phyloP scores from a whole-genome alignment of 1,284 basidiomycete genomes.

The Naganishia cerealis region DNA sequence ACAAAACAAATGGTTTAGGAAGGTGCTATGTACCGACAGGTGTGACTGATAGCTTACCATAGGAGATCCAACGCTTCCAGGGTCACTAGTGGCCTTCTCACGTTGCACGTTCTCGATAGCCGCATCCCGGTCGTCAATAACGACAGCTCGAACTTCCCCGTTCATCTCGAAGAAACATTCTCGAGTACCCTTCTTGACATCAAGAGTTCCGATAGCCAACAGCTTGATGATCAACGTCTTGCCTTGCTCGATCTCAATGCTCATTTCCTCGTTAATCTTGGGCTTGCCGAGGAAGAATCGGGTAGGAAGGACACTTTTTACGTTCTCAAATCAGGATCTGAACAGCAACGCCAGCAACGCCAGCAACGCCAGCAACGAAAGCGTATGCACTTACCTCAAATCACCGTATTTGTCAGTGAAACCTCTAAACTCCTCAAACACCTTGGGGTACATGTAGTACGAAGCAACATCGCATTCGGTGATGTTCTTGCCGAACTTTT shows the following conservation, averaged over 20 bases:
- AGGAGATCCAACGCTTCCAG: conserved; percentile 91
- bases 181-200: conserved; percentile 84
- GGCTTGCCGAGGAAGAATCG: conserved; percentile 96
- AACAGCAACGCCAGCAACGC: too few species aligned
- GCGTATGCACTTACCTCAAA: conserved; percentile 64
- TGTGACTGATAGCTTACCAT: conserved; percentile 60
- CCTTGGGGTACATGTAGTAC: conserved; percentile 72
- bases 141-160: conserved; percentile 89
- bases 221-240: conserved; percentile 95
- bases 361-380: conserved; percentile 29
- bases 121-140: conserved; percentile 92
- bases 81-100: conserved; percentile 88
- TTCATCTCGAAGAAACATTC: conserved; percentile 98
- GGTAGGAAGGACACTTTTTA: conserved; percentile 80
- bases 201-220: conserved; percentile 90
- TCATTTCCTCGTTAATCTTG: conserved; percentile 88
- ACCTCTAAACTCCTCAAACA: conserved; percentile 93
- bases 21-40: neutral
- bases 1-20: neutral
- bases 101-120: conserved; percentile 90
- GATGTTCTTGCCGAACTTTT: conserved; percentile 93
- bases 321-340: conserved; percentile 7
- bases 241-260: conserved; percentile 93
- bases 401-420: conserved; percentile 88
- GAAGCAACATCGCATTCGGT: conserved; percentile 89